These are phyloP conservation scores for Septoria petroselini DNA, from an alignment of 2,329 filamentous ascomycete genomes.

Conservation along the genomic window DNA sequence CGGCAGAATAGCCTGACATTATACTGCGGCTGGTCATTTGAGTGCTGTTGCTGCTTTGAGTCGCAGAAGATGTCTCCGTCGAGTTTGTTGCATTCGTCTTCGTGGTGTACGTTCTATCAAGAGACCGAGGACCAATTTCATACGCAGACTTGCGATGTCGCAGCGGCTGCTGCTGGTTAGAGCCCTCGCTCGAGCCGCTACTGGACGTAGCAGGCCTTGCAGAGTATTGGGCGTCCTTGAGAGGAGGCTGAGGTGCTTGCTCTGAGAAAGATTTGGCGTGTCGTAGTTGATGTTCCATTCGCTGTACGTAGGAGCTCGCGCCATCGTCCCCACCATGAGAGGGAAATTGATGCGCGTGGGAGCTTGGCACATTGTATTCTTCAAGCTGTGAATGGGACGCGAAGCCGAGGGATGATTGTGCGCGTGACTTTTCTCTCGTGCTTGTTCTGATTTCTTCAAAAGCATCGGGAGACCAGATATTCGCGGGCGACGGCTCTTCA, in stretches of 20 bases:
- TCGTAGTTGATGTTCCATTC: constrained; percentile 81
- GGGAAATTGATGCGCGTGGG: constrained; percentile 48
- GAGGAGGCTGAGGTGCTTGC: constrained; percentile 38
- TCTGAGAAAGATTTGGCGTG: constrained; percentile 59
- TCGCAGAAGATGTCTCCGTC: constrained; percentile 51
- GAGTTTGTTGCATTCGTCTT: constrained; percentile 82
- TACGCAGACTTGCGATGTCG: constrained; percentile 71
- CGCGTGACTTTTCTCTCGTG: constrained; percentile 65
- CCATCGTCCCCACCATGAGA: constrained; percentile 59
- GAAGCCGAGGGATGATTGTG: constrained; percentile 73
- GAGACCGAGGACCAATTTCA: constrained; percentile 65
- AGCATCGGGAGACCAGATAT: constrained; percentile 88
- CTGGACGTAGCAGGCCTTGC: constrained; percentile 31
- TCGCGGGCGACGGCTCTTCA: constrained; percentile 57
- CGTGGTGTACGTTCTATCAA: constrained; percentile 79
- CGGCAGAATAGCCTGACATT: constrained; percentile 90
- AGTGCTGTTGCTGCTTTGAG: constrained; percentile 69
- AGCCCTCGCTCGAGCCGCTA: constrained; percentile 32
- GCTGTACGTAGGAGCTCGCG: constrained; percentile 80
- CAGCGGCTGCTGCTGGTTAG: constrained; percentile 37
- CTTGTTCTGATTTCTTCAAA: constrained; percentile 61
- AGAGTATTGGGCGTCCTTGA: constrained; percentile 33
- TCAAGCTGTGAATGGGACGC: constrained; percentile 39
- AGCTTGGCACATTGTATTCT: constrained; percentile 46
- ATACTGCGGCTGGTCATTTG: constrained; percentile 78